These are phyloP conservation scores for Lentinula aciculospora DNA, from an alignment of 768 basidiomycete species.

Conservation along the genomic window DNA sequence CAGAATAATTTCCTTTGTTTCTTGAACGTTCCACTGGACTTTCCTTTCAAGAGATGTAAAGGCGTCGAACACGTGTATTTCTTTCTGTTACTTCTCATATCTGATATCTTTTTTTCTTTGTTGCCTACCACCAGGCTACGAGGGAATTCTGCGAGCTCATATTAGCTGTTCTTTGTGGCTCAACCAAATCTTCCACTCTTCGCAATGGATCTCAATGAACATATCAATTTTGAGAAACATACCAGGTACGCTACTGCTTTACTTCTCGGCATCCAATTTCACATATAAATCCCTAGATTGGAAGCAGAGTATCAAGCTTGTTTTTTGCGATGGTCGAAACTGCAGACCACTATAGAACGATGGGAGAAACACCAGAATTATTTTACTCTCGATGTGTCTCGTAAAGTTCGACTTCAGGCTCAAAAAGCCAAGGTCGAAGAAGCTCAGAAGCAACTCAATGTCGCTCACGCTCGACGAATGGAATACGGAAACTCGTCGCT, in stretches of 20 bases:
- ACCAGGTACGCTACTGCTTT: background rate
- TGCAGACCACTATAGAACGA: background rate
- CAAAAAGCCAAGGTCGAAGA: background rate
- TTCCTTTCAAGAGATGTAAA: background rate
- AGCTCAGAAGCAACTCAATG: background rate
- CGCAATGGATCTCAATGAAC: background rate
- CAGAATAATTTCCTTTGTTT: background rate
- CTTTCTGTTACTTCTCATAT: background rate
- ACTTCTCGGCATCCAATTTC: too few relatives aligned
- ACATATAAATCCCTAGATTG: background rate
- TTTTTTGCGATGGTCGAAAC: background rate
- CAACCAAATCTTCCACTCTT: background rate
- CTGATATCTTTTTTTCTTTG: background rate
- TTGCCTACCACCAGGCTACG: background rate
- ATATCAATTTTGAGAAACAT: background rate
- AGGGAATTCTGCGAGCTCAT: background rate
- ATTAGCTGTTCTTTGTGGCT: too few relatives aligned
- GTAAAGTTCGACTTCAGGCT: background rate
- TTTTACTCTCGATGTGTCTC: background rate
- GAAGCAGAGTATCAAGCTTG: background rate
- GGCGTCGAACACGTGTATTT: background rate
- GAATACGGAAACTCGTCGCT: background rate
- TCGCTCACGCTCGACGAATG: background rate
- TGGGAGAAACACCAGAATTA: background rate
- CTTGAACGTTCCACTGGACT: too few relatives aligned